A percentile compares a stretch with the other conserved stretches of the same genome.
Evolutionary conservation across 306 rosid species (phyloP).

Genomic region (Malus fusca): DNA sequence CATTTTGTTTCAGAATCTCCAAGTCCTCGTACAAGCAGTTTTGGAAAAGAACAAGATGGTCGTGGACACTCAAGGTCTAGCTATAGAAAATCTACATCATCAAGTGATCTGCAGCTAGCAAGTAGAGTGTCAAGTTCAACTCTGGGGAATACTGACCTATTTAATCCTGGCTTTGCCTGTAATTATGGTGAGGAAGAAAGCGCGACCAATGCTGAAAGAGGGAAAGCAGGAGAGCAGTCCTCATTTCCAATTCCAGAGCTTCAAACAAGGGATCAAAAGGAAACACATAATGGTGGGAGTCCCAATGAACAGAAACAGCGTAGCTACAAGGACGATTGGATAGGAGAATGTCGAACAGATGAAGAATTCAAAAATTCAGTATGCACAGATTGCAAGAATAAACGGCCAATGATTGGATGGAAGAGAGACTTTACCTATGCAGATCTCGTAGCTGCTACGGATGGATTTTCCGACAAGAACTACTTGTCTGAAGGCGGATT

Average conservation of each 20-base stretch:
- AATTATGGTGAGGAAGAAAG: conserved; percentile 11
- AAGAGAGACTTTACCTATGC: conserved; percentile 53
- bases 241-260: conserved; percentile 13
- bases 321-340: conserved; percentile 9
- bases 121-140: conserved; percentile 14
- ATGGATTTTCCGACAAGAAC: conserved; percentile 44
- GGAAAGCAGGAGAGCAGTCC: conserved; percentile 20
- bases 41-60: conserved; percentile 1
- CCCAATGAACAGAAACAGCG: conserved; percentile 2
- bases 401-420: conserved; percentile 45
- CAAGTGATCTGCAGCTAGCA: conserved; percentile 1
- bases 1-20: conserved; percentile 7
- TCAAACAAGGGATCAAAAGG: conserved; percentile 19
- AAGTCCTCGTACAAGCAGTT: not conserved
- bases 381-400: conserved; percentile 54
- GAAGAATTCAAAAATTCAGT: conserved; percentile 30
- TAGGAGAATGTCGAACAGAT: conserved; percentile 14
- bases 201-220: conserved; percentile 12
- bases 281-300: conserved; percentile 5
- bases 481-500: conserved; percentile 86
- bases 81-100: not conserved
- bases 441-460: conserved; percentile 52
- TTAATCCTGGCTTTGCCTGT: not conserved
- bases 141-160: not conserved
- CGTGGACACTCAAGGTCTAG: not conserved